phyloP scores from a whole-genome alignment of 352 stramenopile genomes.

The Globisporangium polare region DNA sequence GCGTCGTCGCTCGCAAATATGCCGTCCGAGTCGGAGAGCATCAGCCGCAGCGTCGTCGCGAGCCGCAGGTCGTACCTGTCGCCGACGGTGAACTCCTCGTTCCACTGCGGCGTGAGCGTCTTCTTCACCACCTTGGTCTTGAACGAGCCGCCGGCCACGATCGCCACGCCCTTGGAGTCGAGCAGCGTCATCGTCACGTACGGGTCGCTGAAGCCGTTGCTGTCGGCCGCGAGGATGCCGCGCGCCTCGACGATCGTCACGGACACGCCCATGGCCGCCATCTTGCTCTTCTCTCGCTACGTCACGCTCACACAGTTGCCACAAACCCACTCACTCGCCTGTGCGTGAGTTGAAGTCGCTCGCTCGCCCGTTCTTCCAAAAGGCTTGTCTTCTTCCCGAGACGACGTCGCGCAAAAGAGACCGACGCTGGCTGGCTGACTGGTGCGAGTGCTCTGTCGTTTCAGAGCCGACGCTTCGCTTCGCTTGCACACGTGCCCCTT shows the following conservation, averaged over 20 bases:
- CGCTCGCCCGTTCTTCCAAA: neutral
- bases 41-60: conserved; percentile 53
- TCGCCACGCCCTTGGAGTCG: conserved; percentile 42
- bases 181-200: conserved; percentile 71
- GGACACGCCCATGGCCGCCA: conserved; percentile 17
- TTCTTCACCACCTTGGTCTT: conserved; percentile 74
- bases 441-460: neutral
- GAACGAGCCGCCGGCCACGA: conserved; percentile 43
- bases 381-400: neutral
- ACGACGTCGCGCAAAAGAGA: neutral
- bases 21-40: conserved; percentile 52
- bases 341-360: conserved; percentile 2
- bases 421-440: neutral
- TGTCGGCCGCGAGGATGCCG: conserved; percentile 60
- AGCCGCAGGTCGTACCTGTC: conserved; percentile 61
- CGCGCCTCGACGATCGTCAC: conserved; percentile 62
- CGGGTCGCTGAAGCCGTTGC: conserved; percentile 63
- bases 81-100: conserved; percentile 59
- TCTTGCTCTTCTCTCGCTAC: neutral
- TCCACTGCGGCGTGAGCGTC: conserved; percentile 54
- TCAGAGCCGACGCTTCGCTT: conserved; percentile 7
- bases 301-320: neutral
- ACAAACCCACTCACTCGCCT: neutral
- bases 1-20: conserved; percentile 61
- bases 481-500: neutral